Base-by-base conservation (phyloP, 352 stramenopile species). In the Saprolegnia parasitica region DNA sequence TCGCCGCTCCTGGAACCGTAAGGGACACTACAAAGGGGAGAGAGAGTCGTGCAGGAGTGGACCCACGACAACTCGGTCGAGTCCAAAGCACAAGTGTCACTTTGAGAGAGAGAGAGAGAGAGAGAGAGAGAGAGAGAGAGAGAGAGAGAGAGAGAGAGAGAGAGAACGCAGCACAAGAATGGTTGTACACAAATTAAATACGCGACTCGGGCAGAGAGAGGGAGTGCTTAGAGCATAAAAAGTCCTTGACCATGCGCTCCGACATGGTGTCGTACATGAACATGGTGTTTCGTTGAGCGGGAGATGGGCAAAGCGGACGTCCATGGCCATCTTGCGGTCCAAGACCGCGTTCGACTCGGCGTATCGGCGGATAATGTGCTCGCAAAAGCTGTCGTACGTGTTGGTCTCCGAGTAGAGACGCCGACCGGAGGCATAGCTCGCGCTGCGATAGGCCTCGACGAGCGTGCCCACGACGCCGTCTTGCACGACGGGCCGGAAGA, bases 371-470 rank as follows among this genome's bases (percentile, higher is more conserved):
- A 94, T 94, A 58, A 94, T 66, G 75, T 94, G 86, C 73, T 94
- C 86, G 72, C 86, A 94, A 70, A 94, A 94, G 72, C 84, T 92
- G 74, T 94, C 86, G 78, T 94, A 94, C 73, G 83, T 90, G 72
- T 92, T 92, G 78, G 91, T 86, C 54, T 91, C 86, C 75, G 91
- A 92, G 82, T 94, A 94, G 72, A 94, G 91, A 67, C 87, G 83
- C 23, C 83, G 72, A 1, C 86, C 86, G 0, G 86, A 92, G 10
- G 86, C 86, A 68, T 94, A 94, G 74, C 84, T 92, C 50, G 86
- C 86, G 15, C 84, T 92, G 66, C 86, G 86, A 45, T 88, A 94
- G 32, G 86, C 85, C 67, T 94, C 86, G 35, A 94, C 86, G 35
- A 85, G 83, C 40, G 84, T 92, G 57, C 86, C 86, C 61, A 82